Conservation (phyloP, 306 rosid genomes). For the Dicorynia guianensis region DNA sequence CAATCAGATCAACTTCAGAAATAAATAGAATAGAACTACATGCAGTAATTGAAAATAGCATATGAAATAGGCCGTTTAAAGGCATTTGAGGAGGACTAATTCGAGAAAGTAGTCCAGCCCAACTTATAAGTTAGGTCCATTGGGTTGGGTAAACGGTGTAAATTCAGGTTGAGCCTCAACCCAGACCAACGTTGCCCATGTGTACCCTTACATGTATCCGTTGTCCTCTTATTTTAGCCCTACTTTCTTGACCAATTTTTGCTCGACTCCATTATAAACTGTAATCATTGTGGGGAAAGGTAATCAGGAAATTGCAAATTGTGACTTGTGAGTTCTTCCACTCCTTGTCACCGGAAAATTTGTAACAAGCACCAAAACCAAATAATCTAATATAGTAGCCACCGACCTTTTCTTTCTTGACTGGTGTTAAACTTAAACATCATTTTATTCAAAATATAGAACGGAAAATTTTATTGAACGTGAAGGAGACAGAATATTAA, state of each 20-base stretch:
- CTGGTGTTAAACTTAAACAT: slow-evolving; percentile 4
- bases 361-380: not conserved
- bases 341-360: not conserved
- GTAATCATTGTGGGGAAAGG: not conserved
- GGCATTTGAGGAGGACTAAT: no score
- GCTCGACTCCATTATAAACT: not conserved
- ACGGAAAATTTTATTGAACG: not conserved
- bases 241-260: not conserved
- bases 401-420: not conserved
- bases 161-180: no score
- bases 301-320: no score
- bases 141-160: no score
- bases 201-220: not conserved
- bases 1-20: no score
- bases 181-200: no score
- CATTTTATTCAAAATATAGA: not conserved
- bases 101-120: no score
- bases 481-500: no score
- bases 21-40: no score
- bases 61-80: no score
- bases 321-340: not conserved
- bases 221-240: not conserved
- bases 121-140: no score
- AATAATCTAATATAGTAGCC: not conserved
- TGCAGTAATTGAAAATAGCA: no score